Percentiles rank a stretch among this genome's conserved stretches.
phyloP scores from a whole-genome alignment of 805 yeast genomes.

The Kodamaea nitidulidarum region DNA sequence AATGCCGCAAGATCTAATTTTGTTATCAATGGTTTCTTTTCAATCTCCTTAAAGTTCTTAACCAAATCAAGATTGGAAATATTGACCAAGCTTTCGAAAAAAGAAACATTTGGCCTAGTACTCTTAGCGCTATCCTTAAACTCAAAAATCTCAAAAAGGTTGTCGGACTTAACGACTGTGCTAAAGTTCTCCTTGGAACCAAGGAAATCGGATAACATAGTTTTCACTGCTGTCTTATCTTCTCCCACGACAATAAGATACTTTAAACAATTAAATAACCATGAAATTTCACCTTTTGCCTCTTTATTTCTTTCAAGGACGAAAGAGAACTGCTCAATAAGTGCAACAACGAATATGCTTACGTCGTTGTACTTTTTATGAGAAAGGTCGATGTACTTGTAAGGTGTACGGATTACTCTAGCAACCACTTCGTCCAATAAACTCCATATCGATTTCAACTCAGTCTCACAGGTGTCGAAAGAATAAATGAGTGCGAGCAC shows the following conservation, averaged over 20 bases:
- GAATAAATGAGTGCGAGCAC: conserved; percentile 52
- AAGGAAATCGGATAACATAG: conserved; percentile 13
- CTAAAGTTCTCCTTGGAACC: conserved; percentile 5
- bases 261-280: conserved; percentile 50
- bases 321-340: conserved; percentile 67
- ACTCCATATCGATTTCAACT: conserved; percentile 43
- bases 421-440: conserved; percentile 73
- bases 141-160: conserved; percentile 8
- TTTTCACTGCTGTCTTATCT: conserved; percentile 28
- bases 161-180: conserved; percentile 5
- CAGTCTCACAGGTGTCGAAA: conserved; percentile 20
- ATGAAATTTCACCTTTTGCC: conserved; percentile 19
- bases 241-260: conserved; percentile 59
- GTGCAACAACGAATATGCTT: conserved; percentile 31
- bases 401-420: conserved; percentile 71
- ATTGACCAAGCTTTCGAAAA: conserved; percentile 12
- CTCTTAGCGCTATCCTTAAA: not conserved
- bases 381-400: conserved; percentile 68
- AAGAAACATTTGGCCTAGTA: conserved; percentile 6
- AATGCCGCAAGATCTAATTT: conserved; percentile 48
- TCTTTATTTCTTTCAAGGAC: conserved; percentile 30
- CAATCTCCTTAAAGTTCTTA: conserved; percentile 4
- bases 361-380: conserved; percentile 26
- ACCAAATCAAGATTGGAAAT: conserved; percentile 10
- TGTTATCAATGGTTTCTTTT: conserved; percentile 37